These are phyloP conservation scores for Sistotremastrum suecicum DNA, from an alignment of 768 basidiomycete genomes.

Conservation along the genomic window DNA sequence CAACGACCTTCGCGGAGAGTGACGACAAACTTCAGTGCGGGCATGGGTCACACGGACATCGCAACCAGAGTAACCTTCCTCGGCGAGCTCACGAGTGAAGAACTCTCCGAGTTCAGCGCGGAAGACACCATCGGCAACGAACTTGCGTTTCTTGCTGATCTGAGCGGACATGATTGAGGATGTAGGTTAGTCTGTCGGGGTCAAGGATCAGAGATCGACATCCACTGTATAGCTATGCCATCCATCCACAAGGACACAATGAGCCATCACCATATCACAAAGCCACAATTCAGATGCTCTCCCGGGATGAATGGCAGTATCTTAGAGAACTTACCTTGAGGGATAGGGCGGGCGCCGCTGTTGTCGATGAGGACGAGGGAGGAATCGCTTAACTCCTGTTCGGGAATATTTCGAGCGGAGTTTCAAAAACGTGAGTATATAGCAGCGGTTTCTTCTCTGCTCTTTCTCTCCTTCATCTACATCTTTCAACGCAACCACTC, in stretches of 20 bases:
- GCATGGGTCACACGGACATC: constrained; percentile 99
- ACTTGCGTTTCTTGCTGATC: constrained; percentile 98
- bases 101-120: constrained; percentile 99
- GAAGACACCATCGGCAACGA: constrained; percentile 97
- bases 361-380: too few relatives aligned
- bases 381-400: too few relatives aligned
- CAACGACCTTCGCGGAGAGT: neutral
- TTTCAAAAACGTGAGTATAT: too few relatives aligned
- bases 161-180: constrained; percentile 55
- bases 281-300: neutral
- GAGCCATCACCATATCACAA: neutral
- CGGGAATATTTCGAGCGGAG: too few relatives aligned
- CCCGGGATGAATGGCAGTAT: too few relatives aligned
- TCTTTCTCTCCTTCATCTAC: too few relatives aligned
- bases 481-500: too few relatives aligned
- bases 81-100: constrained; percentile 94
- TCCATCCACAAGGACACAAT: neutral
- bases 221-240: neutral
- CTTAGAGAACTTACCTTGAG: too few relatives aligned
- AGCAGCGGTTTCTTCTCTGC: too few relatives aligned
- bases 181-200: neutral
- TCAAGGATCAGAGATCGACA: constrained; percentile 2
- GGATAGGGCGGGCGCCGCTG: too few relatives aligned
- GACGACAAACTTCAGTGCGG: constrained; percentile 68
- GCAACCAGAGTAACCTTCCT: constrained; percentile 99